A percentile compares a stretch with the other conserved stretches of the same genome.
Conservation (phyloP, 23 red algal species). For the Gracilaria gracilis region DNA sequence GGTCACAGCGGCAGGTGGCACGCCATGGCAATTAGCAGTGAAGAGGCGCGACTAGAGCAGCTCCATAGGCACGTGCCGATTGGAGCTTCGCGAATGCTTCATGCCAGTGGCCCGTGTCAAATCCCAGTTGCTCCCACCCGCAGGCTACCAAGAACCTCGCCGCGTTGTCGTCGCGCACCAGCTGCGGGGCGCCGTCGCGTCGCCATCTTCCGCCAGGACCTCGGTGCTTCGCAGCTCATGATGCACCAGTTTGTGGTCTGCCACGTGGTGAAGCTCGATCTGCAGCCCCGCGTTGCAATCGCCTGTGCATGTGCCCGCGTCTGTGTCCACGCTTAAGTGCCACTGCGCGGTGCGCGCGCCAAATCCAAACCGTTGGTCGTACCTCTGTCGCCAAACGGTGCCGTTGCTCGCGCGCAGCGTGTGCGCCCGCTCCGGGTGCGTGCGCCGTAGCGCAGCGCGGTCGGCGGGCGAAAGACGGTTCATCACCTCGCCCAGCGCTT, state of each 20-base stretch:
- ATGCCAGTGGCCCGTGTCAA: not conserved
- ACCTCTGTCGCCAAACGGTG: not conserved
- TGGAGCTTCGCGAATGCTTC: not conserved
- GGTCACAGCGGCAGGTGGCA: too few species aligned
- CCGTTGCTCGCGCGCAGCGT: not conserved
- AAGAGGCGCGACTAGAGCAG: too few species aligned
- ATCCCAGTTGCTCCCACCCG: too few species aligned
- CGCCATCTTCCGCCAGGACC: not conserved
- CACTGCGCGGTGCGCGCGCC: not conserved
- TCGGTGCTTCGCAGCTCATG: not conserved
- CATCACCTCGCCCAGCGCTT: not conserved
- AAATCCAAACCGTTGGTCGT: not conserved
- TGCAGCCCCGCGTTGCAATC: not conserved
- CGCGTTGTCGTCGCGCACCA: not conserved
- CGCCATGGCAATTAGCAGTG: too few species aligned
- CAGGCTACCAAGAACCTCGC: not conserved
- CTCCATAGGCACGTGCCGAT: not conserved
- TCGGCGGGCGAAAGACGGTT: not conserved
- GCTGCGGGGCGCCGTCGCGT: not conserved
- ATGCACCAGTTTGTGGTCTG: not conserved
- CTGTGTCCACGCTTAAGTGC: too few species aligned
- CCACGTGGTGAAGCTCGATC: not conserved
- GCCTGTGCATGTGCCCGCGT: too few species aligned
- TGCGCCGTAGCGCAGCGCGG: not conserved
- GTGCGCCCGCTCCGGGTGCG: not conserved